Conservation (phyloP, 345 rosid species). For the Anacardium occidentale region DNA sequence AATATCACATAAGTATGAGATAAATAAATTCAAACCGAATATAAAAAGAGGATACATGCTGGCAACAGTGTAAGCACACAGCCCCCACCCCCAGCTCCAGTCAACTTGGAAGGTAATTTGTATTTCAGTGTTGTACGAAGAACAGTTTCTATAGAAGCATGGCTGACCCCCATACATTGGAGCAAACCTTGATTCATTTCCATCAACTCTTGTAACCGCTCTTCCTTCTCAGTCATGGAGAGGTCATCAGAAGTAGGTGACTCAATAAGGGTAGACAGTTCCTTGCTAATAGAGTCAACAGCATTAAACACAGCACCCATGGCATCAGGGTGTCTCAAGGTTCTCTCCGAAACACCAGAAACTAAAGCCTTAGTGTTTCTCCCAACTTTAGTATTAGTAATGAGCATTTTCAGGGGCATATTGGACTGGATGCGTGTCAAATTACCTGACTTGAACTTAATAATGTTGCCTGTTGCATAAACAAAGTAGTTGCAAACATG, state of each 20-base stretch:
- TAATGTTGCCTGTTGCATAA: slow-evolving; percentile 69
- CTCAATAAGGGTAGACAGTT: slow-evolving; percentile 57
- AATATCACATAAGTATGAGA: neutral
- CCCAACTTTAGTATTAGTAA: slow-evolving; percentile 86
- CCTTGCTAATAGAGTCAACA: slow-evolving; percentile 74
- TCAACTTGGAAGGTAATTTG: slow-evolving; percentile 80
- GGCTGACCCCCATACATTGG: slow-evolving; percentile 91
- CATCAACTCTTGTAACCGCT: slow-evolving; percentile 70
- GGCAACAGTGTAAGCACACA: slow-evolving; percentile 87
- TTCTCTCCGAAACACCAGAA: slow-evolving; percentile 83
- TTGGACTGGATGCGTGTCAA: slow-evolving; percentile 56
- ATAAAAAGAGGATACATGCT: slow-evolving; percentile 58
- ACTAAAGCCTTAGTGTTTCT: slow-evolving; percentile 91
- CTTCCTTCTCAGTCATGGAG: slow-evolving; percentile 60
- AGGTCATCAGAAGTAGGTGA: slow-evolving; percentile 45
- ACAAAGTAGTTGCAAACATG: neutral
- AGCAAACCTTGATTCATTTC: slow-evolving; percentile 95
- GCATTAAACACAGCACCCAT: slow-evolving; percentile 77
- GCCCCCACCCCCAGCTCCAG: slow-evolving; percentile 98
- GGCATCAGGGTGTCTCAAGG: slow-evolving; percentile 58
- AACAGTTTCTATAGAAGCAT: slow-evolving; percentile 76
- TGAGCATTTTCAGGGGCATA: slow-evolving; percentile 74
- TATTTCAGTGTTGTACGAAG: slow-evolving; percentile 68
- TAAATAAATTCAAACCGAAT: neutral
- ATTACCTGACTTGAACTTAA: slow-evolving; percentile 74